phyloP scores from a whole-genome alignment of 495 filamentous ascomycete genomes.

The Neurospora sublineolata region DNA sequence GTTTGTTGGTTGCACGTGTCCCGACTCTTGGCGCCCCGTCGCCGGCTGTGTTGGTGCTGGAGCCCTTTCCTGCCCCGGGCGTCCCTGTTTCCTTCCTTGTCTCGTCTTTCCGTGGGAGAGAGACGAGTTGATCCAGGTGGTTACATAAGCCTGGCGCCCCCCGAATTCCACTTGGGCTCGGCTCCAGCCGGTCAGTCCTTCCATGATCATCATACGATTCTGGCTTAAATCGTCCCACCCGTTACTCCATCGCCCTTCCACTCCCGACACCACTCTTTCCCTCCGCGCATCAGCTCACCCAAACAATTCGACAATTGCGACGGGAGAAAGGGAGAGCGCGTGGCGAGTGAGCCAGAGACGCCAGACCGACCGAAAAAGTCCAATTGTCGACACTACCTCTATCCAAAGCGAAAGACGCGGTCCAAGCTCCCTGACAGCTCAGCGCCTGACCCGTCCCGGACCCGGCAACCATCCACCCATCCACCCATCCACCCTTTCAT shows the following conservation, averaged over 20 bases:
- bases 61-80: not conserved
- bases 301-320: not conserved
- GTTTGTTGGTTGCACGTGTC: not conserved
- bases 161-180: slow-evolving; percentile 1
- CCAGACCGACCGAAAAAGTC: not conserved
- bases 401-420: not conserved
- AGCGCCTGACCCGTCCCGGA: not conserved
- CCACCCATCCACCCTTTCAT: not conserved
- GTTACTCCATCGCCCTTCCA: slow-evolving; percentile 11
- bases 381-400: not conserved
- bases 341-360: not conserved
- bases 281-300: not conserved
- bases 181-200: slow-evolving; percentile 5
- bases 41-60: not conserved
- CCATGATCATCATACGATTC: slow-evolving; percentile 20
- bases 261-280: not conserved
- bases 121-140: not conserved
- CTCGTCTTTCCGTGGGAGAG: not conserved
- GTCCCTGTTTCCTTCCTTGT: not conserved
- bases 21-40: not conserved
- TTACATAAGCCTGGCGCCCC: not conserved
- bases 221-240: slow-evolving; percentile 18
- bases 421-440: not conserved
- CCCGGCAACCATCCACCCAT: not conserved
- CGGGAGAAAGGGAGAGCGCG: not conserved